These are phyloP conservation scores for Myrica gale DNA, from an alignment of 306 rosid species.

Conservation along the genomic window DNA sequence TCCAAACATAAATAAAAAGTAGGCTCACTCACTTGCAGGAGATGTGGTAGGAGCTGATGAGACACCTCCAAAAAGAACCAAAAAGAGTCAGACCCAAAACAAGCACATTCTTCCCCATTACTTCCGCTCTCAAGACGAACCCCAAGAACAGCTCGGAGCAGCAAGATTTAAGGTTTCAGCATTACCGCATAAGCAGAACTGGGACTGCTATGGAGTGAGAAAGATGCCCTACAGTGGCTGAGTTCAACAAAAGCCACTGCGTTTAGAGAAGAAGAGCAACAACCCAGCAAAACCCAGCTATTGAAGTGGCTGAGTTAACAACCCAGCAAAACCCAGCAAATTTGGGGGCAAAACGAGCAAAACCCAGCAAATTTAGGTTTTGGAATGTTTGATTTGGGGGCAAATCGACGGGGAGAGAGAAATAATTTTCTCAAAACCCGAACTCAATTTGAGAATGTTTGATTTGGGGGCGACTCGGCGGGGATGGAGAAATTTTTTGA, in stretches of 20 bases:
- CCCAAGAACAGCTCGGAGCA: background rate
- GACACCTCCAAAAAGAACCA: constrained; percentile 38
- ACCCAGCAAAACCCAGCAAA: too few species aligned
- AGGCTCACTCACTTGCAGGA: constrained; percentile 63
- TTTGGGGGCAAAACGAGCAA: too few species aligned
- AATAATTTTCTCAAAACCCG: too few species aligned
- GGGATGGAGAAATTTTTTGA: too few species aligned
- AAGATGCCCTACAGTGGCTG: constrained; percentile 8
- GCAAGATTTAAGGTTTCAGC: constrained; percentile 34
- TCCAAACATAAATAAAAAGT: constrained; percentile 1
- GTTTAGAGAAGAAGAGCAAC: constrained; percentile 4
- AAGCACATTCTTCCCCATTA: constrained; percentile 51
- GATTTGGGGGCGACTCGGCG: too few species aligned
- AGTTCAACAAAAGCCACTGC: constrained; percentile 25
- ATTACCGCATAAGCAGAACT: constrained; percentile 38
- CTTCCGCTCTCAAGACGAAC: constrained; percentile 21
- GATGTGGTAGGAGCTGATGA: constrained; percentile 52
- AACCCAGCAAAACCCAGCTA: too few species aligned
- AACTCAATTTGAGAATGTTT: too few species aligned
- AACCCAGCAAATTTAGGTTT: too few species aligned
- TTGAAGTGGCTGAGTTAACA: too few species aligned
- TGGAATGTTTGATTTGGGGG: too few species aligned
- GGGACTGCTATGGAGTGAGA: constrained; percentile 6
- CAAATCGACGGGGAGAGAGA: too few species aligned
- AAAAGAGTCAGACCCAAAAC: constrained; percentile 43